Evolutionary conservation across 257 asterid species (phyloP), one percentile per base, ranked within the genome.

Genomic region (Coffea eugenioides): DNA sequence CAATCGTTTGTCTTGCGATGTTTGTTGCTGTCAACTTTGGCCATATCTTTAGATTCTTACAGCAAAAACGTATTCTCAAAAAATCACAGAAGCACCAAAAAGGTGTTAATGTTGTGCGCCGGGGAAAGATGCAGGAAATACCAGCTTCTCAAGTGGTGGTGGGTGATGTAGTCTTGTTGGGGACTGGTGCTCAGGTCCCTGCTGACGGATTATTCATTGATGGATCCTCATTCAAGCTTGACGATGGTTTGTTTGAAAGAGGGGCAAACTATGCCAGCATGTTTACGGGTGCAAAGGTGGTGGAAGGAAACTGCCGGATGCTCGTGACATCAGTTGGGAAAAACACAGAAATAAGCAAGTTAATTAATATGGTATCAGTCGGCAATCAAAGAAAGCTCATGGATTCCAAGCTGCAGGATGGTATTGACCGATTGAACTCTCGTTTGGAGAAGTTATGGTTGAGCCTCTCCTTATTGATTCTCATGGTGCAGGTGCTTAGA

Each of bases 241-340:
- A 70, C 21, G 78, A 65, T 14, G 84, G 80, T 71, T 61, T 67
- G 41, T 43, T 15, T 7, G 34, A 57, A 23, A 27, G 52, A 2
- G 62, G 23, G 27, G 20, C 65, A 0, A 61, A 73, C 31, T 31
- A 21, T 39, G 61, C 82, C 49, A 79, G 74, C 27, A 52, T 85
- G 48, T 88, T 84, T 54, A 57, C 61, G 14, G 86, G 81, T 23
- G 56, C 80, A 6, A 74, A 79, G 34, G 80, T 88, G 80, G 76
- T 65, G 71, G 62, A 61, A 54, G 91, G 87, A 46, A 54, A 25
- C 8, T 80, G 88, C 66, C 75, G 79, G 0, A 80, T 82, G 84
- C 79, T 88, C 0, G 92, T 88, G 71, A 85, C 86, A 6, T 75
- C 90, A 5, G 89, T 88, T 8, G 92, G 90, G 0, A 78, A 80